phyloP scores from a whole-genome alignment of 495 filamentous ascomycete genomes.

The Xylaria castorea region DNA sequence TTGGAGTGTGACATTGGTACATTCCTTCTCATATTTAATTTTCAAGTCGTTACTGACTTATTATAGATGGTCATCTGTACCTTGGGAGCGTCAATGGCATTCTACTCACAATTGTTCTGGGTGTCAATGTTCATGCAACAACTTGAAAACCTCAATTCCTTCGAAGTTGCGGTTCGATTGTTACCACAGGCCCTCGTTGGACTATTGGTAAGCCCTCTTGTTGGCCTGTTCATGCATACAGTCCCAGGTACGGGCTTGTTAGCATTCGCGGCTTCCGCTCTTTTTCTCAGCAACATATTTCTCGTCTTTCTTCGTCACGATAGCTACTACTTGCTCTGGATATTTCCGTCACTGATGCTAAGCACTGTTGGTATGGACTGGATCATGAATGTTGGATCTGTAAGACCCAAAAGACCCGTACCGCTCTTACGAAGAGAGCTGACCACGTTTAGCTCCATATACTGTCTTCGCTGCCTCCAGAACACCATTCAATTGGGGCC shows the following conservation, averaged over 20 bases:
- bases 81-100: conserved; percentile 45
- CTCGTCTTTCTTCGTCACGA: conserved; percentile 43
- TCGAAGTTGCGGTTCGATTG: conserved; percentile 43
- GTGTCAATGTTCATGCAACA: conserved; percentile 49
- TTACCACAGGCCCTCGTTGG: conserved; percentile 46
- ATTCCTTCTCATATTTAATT: neutral
- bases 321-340: conserved; percentile 43
- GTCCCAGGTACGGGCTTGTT: conserved; percentile 41
- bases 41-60: neutral
- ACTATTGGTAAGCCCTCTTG: conserved; percentile 45
- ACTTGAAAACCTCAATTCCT: conserved; percentile 38
- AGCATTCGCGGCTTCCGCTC: conserved; percentile 35
- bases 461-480: conserved; percentile 38
- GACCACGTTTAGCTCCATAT: conserved; percentile 34
- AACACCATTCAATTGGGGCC: conserved; percentile 46
- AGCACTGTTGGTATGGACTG: conserved; percentile 49
- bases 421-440: conserved; percentile 10
- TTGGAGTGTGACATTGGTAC: conserved; percentile 43
- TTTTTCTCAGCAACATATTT: conserved; percentile 43
- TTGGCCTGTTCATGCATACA: conserved; percentile 43
- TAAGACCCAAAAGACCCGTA: conserved; percentile 27
- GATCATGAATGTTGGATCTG: conserved; percentile 48
- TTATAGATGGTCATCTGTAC: conserved; percentile 40
- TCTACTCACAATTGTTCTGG: conserved; percentile 49
- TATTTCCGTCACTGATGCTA: conserved; percentile 45